A percentile compares a stretch with the other conserved stretches of the same genome.
Evolutionary conservation across 208 protist genomes (phyloP).

Genomic region (Acanthamoeba triangularis): DNA sequence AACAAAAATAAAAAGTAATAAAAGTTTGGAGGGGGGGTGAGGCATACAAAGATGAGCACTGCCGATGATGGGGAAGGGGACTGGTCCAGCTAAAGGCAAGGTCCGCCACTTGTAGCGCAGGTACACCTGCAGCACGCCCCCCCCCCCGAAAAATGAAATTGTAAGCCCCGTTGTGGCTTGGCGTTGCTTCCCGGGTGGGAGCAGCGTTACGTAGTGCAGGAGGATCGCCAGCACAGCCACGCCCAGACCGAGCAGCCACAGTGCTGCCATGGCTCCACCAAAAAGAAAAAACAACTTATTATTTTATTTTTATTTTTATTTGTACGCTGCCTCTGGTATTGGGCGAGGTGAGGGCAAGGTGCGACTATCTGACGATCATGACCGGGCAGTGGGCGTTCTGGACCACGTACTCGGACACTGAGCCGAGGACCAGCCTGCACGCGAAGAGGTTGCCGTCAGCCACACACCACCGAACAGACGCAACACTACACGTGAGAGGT

Average conservation of each 20-base stretch:
- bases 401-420: background rate
- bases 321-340: too few species aligned
- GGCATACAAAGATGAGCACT: background rate
- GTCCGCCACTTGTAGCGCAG: background rate
- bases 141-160: too few species aligned
- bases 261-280: too few species aligned
- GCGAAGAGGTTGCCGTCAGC: background rate
- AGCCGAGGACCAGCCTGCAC: background rate
- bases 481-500: too few species aligned
- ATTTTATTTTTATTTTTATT: too few species aligned
- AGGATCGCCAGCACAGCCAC: background rate
- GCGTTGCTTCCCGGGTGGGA: background rate
- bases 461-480: too few species aligned
- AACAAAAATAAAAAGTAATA: background rate
- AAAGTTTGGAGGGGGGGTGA: background rate
- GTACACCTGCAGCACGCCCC: background rate
- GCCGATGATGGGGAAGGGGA: background rate
- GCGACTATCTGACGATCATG: constrained; percentile 8
- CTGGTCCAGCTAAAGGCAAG: background rate
- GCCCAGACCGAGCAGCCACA: too few species aligned
- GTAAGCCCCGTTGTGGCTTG: background rate
- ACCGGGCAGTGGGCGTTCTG: constrained; percentile 4
- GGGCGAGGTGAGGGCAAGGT: too few species aligned
- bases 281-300: too few species aligned
- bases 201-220: background rate